These are phyloP conservation scores for Gentiana macrophylla DNA, from an alignment of 257 asterid genomes.

Conservation along the genomic window DNA sequence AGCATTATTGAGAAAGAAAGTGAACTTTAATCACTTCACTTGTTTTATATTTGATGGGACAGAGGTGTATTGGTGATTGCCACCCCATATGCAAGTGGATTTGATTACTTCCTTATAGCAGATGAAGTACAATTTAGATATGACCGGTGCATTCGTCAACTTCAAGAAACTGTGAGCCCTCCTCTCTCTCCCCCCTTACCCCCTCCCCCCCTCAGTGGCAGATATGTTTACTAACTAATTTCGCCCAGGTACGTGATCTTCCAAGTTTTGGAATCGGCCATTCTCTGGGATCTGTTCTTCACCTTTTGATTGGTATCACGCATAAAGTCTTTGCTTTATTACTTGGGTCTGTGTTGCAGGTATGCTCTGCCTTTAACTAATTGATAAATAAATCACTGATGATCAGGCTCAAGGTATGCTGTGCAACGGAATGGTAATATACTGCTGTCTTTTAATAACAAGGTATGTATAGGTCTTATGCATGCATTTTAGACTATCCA, in stretches of 20 bases:
- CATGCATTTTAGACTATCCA: background rate
- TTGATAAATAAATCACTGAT: conserved; percentile 20
- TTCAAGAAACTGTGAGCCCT: conserved; percentile 58
- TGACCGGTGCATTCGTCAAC: conserved; percentile 71
- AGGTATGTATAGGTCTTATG: conserved; percentile 31
- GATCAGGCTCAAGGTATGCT: conserved; percentile 88
- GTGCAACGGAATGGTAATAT: conserved; percentile 82
- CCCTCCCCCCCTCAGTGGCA: conserved; percentile 11
- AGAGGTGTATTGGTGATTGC: conserved; percentile 86
- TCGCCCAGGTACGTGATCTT: conserved; percentile 54
- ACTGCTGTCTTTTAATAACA: conserved; percentile 79
- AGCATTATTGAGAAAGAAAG: background rate
- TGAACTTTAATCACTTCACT: conserved; percentile 11
- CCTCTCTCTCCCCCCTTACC: background rate
- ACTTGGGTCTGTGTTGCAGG: conserved; percentile 3
- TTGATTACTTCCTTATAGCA: conserved; percentile 88
- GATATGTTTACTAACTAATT: conserved; percentile 6
- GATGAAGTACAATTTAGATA: conserved; percentile 89
- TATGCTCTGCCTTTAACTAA: conserved; percentile 7
- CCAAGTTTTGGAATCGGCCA: conserved; percentile 90
- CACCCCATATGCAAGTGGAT: conserved; percentile 93
- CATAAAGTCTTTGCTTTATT: conserved; percentile 9
- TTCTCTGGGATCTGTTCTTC: conserved; percentile 87
- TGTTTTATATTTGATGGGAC: conserved; percentile 22
- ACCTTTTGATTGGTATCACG: conserved; percentile 71